These are phyloP conservation scores for Amanita thiersii DNA, from an alignment of 768 basidiomycete species.

Conservation along the genomic window DNA sequence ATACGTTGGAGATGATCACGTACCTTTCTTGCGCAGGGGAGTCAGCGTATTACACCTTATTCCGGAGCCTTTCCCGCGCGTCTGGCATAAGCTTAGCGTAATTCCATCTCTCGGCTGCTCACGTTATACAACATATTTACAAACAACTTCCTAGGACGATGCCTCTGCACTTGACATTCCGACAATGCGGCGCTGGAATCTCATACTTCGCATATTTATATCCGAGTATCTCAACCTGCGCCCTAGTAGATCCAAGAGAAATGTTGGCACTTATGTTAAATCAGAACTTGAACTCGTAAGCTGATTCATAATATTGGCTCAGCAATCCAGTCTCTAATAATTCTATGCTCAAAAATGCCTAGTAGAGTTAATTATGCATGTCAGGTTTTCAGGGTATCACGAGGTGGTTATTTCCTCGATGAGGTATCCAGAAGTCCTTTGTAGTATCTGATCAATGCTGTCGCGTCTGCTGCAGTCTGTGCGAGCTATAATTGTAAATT, in stretches of 20 bases:
- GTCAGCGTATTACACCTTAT: constrained; percentile 90
- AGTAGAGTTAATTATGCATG: constrained; percentile 1
- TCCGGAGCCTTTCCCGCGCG: constrained; percentile 76
- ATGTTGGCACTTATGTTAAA: background rate
- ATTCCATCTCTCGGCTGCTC: constrained; percentile 16
- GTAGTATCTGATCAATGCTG: constrained; percentile 25
- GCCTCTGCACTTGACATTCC: constrained; percentile 76
- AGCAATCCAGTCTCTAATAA: background rate
- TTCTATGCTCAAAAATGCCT: no score
- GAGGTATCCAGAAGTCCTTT: constrained; percentile 20
- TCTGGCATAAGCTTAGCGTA: constrained; percentile 82
- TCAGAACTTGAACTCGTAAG: constrained; percentile 6
- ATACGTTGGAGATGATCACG: constrained; percentile 86
- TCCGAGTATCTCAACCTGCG: constrained; percentile 79
- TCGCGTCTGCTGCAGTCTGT: constrained; percentile 27
- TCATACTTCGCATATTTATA: constrained; percentile 81
- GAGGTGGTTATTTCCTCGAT: background rate
- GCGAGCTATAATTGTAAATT: background rate
- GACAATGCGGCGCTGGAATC: constrained; percentile 85
- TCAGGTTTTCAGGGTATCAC: no score
- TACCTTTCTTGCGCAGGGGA: constrained; percentile 79
- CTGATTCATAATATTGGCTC: background rate
- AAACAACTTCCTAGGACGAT: constrained; percentile 63
- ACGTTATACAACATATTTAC: background rate
- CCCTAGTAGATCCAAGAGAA: constrained; percentile 20